Base-by-base conservation (phyloP, 371 early-diverging fungal species). In the Haplosporangium sp. region DNA sequence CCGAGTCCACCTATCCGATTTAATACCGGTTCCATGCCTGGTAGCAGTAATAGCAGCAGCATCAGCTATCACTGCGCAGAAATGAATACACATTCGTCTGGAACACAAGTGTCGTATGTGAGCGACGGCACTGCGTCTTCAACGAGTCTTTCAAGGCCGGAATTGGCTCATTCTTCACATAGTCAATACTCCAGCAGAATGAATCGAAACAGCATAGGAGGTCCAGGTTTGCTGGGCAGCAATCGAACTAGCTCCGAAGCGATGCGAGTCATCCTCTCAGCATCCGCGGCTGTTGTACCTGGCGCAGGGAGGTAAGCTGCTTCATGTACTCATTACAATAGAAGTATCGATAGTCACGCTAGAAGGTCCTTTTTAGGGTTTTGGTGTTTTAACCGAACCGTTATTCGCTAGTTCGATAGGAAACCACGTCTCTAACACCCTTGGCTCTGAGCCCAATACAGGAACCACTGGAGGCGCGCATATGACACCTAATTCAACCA, bases 191-290 rank as follows among this genome's bases (percentile, higher is more conserved):
- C 60, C 16, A 62, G 61, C 5, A 47, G 69, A 54, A 69, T 29
- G 29, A 29, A 4, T 29, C 29, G 4, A 29, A 29, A 29, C 29
- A 4, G 69, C 0, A 13, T 12, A 18, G 56, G 45, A 5, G 56
- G 61, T 20, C 61, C 66, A 0, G 40, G 40, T 6, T n/a, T 59
- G 10, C 36, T 60, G 2, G 20, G 70, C 0, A 50, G 46, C 16
- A 46, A 66, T 16, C 62, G 76, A n/a, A 20, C 71, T 13, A 71
- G 76, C 52, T 62, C 71, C 0, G 76, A 75, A 29, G 75, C 75
- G 2, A 69, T 75, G 66, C 52, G 70, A 12, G 48, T 66, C 14
- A 66, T 69, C 10, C 46, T 58, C 14, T 56, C 75, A 0, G 60
- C 75, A 11, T 65, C 75, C 0, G 54, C 58, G 0, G 51, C 43